Conservation (phyloP, 345 rosid genomes). For the Lenwebbia sp. region DNA sequence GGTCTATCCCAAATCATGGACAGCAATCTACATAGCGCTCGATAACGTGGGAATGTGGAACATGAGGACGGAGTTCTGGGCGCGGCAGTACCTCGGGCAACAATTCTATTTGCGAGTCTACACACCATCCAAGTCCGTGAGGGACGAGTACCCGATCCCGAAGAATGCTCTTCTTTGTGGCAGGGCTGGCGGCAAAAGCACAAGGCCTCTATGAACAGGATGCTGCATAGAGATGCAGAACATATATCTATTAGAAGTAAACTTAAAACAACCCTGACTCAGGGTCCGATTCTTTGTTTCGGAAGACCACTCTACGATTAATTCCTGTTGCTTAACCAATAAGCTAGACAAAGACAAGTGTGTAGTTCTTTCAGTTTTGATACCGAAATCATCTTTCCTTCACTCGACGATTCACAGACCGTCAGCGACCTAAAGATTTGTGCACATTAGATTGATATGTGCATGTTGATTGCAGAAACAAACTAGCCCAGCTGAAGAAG, state of each 20-base stretch:
- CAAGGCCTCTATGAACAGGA: conserved; percentile 5
- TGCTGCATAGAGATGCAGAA: background rate
- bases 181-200: conserved; percentile 26
- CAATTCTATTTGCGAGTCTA: conserved; percentile 73
- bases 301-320: background rate
- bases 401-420: background rate
- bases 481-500: background rate
- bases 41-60: conserved; percentile 99
- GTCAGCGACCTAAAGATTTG: background rate
- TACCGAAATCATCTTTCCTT: background rate
- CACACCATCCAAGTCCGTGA: conserved; percentile 34
- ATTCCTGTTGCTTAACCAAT: background rate
- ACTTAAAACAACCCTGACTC: background rate
- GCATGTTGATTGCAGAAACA: background rate
- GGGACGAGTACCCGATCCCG: conserved; percentile 74
- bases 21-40: conserved; percentile 69
- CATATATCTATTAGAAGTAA: background rate
- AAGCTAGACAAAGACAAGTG: background rate
- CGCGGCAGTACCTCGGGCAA: conserved; percentile 86
- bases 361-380: background rate
- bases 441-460: background rate
- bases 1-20: conserved; percentile 95
- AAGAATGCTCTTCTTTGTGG: conserved; percentile 78
- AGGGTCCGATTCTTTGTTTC: background rate
- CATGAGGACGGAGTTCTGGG: conserved; percentile 78